Evolutionary conservation across 257 asterid species (phyloP), one percentile per base, ranked within the genome.

Genomic region (Parsonsia alboflavescens): DNA sequence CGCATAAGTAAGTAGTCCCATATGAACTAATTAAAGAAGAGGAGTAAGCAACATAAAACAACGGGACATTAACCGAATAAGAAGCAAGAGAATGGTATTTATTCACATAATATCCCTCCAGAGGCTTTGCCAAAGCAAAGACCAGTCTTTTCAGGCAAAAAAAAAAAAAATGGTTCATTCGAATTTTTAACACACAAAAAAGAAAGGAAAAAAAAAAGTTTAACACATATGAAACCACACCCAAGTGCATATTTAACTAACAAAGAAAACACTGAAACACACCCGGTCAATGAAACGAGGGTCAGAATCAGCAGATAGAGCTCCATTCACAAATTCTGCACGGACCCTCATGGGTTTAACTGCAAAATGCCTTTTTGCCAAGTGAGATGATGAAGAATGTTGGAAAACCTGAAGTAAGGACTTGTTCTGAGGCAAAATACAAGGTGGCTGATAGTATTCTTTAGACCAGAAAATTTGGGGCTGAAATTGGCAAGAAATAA

Each of bases 251-350:
- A 49, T 21, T 53, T 24, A 81, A 41, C 67, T 5, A 28, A 33
- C 7, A 42, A 19, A 52, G 67, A 44, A 72, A 71, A 26, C 21
- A 15, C 69, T 15, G 46, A 70, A 57, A 76, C 90, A 79, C 72
- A 94, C 99, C 96, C 98, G 85, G 85, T 94, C 97, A 61, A 82
- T 65, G 68, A 82, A 90, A 62, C 99, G 97, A 75, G 96, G 79
- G 88, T 92, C 99, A 36, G 87, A 87, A 61, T 92, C 99, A 77
- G 89, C 80, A 48, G 96, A 88, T 41, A 88, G 82, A 52, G 89
- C 84, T 28, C 97, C 98, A 77, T 94, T 90, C 30, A 87, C 80
- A 65, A 88, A 85, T 73, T 89, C 98, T 21, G 97, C 82, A 45
- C 92, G 96, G 86, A 89, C 92, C 93, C 92, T 87, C 74, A 71